Evolutionary conservation across 1,284 basidiomycete species (phyloP).

Genomic region (Butyriboletus appendiculatus): DNA sequence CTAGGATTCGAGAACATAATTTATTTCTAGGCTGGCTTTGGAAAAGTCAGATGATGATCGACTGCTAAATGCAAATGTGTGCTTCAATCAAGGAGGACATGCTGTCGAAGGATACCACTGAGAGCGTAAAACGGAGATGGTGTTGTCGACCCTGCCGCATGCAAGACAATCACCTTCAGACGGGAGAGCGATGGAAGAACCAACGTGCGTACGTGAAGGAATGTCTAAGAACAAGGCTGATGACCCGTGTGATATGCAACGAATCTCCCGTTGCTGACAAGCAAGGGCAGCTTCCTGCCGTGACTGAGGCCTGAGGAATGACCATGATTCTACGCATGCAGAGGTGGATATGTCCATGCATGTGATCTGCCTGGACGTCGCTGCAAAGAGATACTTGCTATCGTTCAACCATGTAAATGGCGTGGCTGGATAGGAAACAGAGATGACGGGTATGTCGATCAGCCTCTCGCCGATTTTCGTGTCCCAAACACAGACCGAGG

Average conservation of each 20-base stretch:
- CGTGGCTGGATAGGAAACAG: neutral
- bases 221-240: conserved; percentile 1
- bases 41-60: neutral
- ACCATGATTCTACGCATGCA: neutral
- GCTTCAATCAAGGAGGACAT: conserved; percentile 5
- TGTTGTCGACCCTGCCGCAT: neutral
- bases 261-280: conserved; percentile 2
- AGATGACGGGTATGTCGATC: neutral
- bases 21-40: neutral
- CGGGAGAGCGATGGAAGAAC: conserved; percentile 4
- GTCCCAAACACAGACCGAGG: conserved; percentile 5
- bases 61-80: neutral
- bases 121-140: neutral
- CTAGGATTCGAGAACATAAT: neutral
- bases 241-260: conserved; percentile 3
- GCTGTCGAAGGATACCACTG: conserved; percentile 2
- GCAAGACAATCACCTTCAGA: neutral
- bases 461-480: neutral
- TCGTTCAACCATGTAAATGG: conserved; percentile 7
- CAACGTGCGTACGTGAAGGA: neutral
- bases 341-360: neutral
- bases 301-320: neutral
- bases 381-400: conserved; percentile 1
- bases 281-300: neutral
- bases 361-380: neutral